Base-by-base conservation (phyloP, 2,329 filamentous ascomycete genomes). In the Thermothelomyces thermophilus region DNA sequence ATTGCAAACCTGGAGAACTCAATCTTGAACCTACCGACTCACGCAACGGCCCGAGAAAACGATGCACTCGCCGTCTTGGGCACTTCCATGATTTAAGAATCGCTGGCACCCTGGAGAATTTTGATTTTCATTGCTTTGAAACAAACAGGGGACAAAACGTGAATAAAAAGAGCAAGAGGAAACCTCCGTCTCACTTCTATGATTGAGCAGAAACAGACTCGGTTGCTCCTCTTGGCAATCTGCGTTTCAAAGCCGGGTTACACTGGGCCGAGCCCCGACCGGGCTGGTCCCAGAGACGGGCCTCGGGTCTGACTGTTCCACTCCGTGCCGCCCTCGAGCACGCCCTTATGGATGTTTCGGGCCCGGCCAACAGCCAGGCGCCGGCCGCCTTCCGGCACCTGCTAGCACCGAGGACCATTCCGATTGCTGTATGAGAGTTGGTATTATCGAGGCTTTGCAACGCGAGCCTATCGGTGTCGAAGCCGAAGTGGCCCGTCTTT, bases 241-340 rank as follows among this genome's bases (percentile, higher is more conserved):
- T 17, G 30, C 20, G 54, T 56, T 56, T 56, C 52, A 50, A 22
- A 48, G 37, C 40, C 35, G 33, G 49, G 43, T 44, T 31, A 41
- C 30, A 30, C 35, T 36, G 54, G 54, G 36, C 48, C 42, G 39
- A 39, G 40, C 39, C 39, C 41, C 20, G 35, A 22, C 17, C 46
- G 28, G 36, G 46, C 17, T 22, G 40, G 41, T 30, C 49, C 40
- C 24, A 46, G 46, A 37, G 50, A 41, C 34, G 31, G 48, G 49
- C 35, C 45, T 14, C 31, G 13, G 8, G 13, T 46, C 45, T 48
- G 42, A 50, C 51, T 41, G 34, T 13, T 14, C 19, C 39, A 22
- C 26, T 33, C 54, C 37, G 51, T 47, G 54, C 54, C 54, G 40
- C 54, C 49, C 39, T 47, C 51, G 36, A 42, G 17, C 44, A 26